Evolutionary conservation across 345 rosid genomes (phyloP), one percentile per base, ranked within the genome.

Genomic region (Hirschfeldia incana): DNA sequence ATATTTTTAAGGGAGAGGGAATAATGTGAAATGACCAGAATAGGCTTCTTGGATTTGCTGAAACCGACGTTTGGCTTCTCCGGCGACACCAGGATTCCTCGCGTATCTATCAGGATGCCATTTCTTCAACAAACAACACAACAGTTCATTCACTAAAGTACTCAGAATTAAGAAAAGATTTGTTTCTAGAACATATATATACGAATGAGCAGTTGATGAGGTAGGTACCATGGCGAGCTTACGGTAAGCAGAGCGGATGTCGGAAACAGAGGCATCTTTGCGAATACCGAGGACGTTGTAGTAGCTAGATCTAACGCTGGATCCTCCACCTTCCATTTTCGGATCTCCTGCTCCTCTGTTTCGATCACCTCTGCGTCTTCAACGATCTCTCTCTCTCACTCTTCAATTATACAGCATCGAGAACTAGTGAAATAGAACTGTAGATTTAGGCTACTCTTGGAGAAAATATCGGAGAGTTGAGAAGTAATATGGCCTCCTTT

Each of bases 41-140:
- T 94, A 94, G 21, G 98, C 98, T 80, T 94, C 97, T 60, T 94
- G 97, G 27, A 94, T 91, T 82, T 89, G 92, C 83, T 94, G 98
- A 79, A 94, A 94, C 76, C 89, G 88, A 11, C 89, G 91, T 49
- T 94, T 89, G 2, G 97, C 94, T 58, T 94, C 97, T 39, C 91
- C 93, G 30, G 87, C 89, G 3, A 80, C 82, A 11, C 77, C 86
- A 4, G 93, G 91, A 21, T 87, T 88, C 70, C 74, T 65, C 36
- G 80, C 82, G 82, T 79, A 88, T 79, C 87, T 85, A 76, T 94
- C 98, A 8, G 98, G 98, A 64, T 92, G 98, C 98, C 98, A 94
- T 85, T 89, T 88, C 97, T 92, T 62, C 77, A 67, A 15, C 39
- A 13, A 36, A 36, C 0, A 21, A 21, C 21, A 21, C 21, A 21